Conservation (phyloP, 345 rosid species). For the Firmiana major region DNA sequence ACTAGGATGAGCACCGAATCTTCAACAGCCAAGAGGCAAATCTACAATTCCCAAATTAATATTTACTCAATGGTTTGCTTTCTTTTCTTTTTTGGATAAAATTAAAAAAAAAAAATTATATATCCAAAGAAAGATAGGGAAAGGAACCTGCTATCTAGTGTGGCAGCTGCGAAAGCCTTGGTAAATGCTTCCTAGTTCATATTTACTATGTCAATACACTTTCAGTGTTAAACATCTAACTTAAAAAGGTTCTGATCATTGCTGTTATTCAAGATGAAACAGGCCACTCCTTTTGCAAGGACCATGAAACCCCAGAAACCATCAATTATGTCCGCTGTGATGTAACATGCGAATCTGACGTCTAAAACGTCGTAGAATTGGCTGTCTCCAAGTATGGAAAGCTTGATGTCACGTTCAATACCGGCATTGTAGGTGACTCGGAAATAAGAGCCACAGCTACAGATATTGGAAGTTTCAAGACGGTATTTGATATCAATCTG, state of each 20-base stretch:
- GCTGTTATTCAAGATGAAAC: background rate
- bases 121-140: no score
- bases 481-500: slow-evolving; percentile 15
- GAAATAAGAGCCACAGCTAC: no score
- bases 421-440: no score
- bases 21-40: background rate
- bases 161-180: no score
- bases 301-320: background rate
- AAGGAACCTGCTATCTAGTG: no score
- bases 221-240: background rate
- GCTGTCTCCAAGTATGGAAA: slow-evolving; percentile 22
- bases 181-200: no score
- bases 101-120: no score
- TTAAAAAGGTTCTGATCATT: background rate
- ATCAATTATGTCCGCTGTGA: slow-evolving; percentile 19
- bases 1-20: background rate
- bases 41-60: background rate
- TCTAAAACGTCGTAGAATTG: slow-evolving; percentile 15
- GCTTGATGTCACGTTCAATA: slow-evolving; percentile 35
- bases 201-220: no score
- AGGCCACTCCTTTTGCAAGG: background rate
- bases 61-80: background rate
- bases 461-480: no score
- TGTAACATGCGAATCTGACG: slow-evolving; percentile 19
- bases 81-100: no score